Base-by-base conservation (phyloP, 169 alveolate species). In the Cystoisospora suis region DNA sequence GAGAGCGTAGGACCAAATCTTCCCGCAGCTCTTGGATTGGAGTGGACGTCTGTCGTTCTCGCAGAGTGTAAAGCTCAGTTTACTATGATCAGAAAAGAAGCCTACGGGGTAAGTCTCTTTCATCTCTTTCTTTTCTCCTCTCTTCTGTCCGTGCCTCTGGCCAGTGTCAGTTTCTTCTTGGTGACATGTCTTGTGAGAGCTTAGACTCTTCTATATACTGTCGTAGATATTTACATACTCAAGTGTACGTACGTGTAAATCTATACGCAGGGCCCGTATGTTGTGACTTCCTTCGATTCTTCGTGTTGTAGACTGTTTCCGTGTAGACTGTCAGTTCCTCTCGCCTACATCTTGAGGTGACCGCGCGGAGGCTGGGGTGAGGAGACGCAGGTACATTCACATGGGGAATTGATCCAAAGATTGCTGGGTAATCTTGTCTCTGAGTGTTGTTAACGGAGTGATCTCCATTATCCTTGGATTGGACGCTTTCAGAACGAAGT, bases 71-170 rank as follows among this genome's bases (percentile, higher is more conserved):
- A 72, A 47, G 81, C 88, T 15, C 81, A 40, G 70, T 88, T 88
- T 56, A 32, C 92, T n/a, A 38, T 88, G 47, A 81, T 88, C 75
- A 80, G 88, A 38, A 75, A 53, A 23, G 92, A 61, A 34, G 92
- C 92, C 17, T 77, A 29, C 49, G 88, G 59, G 81, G 92, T 88
- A 45, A 42, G 92, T 12, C 36, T 15, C 20, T 29, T 53, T 53
- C 65, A 12, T 53, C 23, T 12, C 65, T 53, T 12, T 53, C 29
- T 53, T 23, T 53, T 53, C 12, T 53, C 65, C 12, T 15, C 23
- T 12, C 23, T 53, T 53, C 29, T 53, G 29, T 53, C 65, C 23
- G 23, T 53, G 29, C 23, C 65, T 53, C 65, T 53, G 23, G 29
- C 65, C n/a, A n/a, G n/a, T n/a, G n/a, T n/a, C n/a, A n/a, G 23